Conservation (phyloP, 2,329 filamentous ascomycete species). For the Simplicillium sp. region DNA sequence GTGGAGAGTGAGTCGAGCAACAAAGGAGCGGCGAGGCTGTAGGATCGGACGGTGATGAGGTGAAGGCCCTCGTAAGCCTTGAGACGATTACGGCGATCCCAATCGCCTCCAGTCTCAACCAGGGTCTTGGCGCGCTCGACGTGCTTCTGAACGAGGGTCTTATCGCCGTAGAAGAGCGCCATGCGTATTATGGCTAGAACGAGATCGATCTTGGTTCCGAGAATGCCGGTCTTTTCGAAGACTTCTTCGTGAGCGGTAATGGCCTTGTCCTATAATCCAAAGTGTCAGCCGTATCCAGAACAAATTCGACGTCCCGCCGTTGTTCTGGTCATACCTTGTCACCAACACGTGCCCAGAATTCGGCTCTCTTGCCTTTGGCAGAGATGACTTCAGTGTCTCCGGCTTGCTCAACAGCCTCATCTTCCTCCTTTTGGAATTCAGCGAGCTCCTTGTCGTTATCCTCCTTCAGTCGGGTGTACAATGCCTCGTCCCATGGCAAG, state of each 20-base stretch:
- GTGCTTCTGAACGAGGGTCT: conserved; percentile 84
- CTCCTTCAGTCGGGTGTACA: conserved; percentile 69
- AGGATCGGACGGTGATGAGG: conserved; percentile 82
- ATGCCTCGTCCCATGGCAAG: conserved; percentile 81
- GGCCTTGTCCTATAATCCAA: conserved; percentile 66
- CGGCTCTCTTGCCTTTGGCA: conserved; percentile 86
- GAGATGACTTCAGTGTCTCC: conserved; percentile 93
- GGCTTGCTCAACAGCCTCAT: conserved; percentile 90
- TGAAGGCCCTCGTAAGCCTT: conserved; percentile 98
- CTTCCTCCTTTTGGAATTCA: conserved; percentile 73
- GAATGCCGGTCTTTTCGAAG: conserved; percentile 92
- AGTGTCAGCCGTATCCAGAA: conserved; percentile 9
- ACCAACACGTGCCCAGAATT: conserved; percentile 91
- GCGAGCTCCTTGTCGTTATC: conserved; percentile 74
- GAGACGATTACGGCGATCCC: conserved; percentile 94
- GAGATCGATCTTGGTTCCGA: conserved; percentile 95
- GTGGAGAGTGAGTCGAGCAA: conserved; percentile 95
- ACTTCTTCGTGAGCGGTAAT: conserved; percentile 86
- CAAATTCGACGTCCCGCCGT: neutral
- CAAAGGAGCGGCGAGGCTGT: conserved; percentile 80
- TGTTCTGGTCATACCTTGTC: conserved; percentile 62
- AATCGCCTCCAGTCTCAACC: conserved; percentile 92
- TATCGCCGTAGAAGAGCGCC: conserved; percentile 93
- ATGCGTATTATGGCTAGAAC: conserved; percentile 94
- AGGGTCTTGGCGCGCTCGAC: conserved; percentile 82